Conservation (phyloP, 139 green algal genomes). For the Chlamydomonas applanata region DNA sequence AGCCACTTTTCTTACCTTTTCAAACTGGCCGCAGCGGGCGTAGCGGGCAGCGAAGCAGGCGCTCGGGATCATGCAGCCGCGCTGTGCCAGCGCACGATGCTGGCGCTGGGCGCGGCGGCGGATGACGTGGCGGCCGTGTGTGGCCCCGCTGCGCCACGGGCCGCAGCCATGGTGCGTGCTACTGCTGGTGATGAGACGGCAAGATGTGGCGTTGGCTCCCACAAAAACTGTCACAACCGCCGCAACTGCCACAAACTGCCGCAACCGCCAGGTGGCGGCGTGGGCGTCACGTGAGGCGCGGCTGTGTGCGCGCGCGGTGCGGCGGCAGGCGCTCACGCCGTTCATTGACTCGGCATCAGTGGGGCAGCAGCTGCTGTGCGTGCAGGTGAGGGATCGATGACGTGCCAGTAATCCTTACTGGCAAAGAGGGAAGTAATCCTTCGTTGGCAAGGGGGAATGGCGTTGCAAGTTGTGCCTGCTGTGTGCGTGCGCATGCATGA, state of each 20-base stretch:
- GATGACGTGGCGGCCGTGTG: constrained; percentile 8
- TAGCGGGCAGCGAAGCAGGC: neutral
- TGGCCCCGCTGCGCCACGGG: neutral
- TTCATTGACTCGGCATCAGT: neutral
- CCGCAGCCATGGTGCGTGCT: neutral
- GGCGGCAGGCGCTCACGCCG: constrained; percentile 4
- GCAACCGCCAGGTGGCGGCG: neutral
- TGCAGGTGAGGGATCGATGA: neutral
- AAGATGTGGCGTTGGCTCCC: no score
- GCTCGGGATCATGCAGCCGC: neutral
- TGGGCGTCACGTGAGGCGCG: neutral
- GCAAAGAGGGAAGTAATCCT: no score
- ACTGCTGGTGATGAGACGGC: no score
- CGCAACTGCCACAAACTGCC: no score
- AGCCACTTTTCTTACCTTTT: no score
- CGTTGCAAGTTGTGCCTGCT: no score
- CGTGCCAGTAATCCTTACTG: no score
- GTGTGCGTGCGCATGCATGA: no score
- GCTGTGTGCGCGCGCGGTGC: neutral
- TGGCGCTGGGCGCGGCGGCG: neutral
- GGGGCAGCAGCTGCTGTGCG: neutral
- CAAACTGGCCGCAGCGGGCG: no score
- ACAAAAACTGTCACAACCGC: no score
- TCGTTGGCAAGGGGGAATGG: no score
- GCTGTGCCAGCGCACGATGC: constrained; percentile 2